These are phyloP conservation scores for Metschnikowia henanensis DNA, from an alignment of 805 yeast genomes.

Conservation along the genomic window DNA sequence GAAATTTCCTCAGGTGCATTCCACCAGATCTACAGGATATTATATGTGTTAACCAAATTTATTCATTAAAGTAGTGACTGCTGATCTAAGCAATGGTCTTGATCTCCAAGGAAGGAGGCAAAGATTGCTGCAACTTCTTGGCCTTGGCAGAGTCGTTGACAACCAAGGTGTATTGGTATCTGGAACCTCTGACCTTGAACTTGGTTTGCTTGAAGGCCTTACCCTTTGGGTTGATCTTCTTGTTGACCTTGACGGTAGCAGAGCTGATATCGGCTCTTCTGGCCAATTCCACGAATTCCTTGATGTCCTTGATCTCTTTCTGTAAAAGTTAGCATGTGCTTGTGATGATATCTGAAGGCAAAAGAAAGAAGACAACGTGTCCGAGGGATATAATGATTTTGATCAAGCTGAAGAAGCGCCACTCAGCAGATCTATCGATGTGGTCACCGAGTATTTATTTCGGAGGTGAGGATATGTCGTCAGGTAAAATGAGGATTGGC, in stretches of 20 bases:
- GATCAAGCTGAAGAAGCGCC: no score
- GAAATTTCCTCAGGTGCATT: no score
- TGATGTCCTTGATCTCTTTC: constrained; percentile 92
- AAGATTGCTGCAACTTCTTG: constrained; percentile 94
- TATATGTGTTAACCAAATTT: constrained; percentile 6
- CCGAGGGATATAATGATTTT: background rate
- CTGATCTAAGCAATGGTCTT: constrained; percentile 40
- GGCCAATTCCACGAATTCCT: constrained; percentile 95
- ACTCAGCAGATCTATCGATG: no score
- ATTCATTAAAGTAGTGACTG: constrained; percentile 8
- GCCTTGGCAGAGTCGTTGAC: constrained; percentile 97
- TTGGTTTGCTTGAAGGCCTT: constrained; percentile 91
- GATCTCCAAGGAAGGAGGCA: constrained; percentile 90
- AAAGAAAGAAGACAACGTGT: background rate
- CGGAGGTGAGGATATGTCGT: no score
- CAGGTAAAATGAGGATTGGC: no score
- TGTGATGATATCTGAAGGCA: background rate
- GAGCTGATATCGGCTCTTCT: constrained; percentile 93
- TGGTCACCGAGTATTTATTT: no score
- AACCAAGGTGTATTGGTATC: constrained; percentile 90
- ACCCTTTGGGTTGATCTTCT: constrained; percentile 77
- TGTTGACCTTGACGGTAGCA: constrained; percentile 94
- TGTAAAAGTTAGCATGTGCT: constrained; percentile 21
- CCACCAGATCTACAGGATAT: background rate
- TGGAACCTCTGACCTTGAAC: constrained; percentile 98